Base-by-base conservation (phyloP, 2,329 filamentous ascomycete species). In the Pyrenochaeta sp. region DNA sequence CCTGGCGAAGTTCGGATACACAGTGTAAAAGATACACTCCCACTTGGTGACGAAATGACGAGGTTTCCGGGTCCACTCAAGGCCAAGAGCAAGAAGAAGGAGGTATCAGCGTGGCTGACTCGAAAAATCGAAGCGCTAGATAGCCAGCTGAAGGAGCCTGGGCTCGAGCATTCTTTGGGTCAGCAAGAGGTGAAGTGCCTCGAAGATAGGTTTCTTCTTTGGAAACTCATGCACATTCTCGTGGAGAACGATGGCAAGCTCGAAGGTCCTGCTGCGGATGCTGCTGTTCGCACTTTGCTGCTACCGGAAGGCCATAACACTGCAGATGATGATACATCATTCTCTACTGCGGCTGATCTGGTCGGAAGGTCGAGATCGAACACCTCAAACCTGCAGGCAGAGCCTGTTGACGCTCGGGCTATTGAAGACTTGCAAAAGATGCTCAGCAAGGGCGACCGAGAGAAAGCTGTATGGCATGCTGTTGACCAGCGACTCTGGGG, bases 401-500 rank as follows among this genome's bases (percentile, higher is more conserved):
- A 96, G 47, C 79, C 85, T 4, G 79, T 87, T 2, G 88, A 96
- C 69, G 76, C 84, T 5, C 77, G 81, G 1, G 82, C 85, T 4
- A 76, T 96, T 26, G 85, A 90, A 48, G 80, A 85, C 44, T 79
- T 97, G 32, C 87, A 89, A 19, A 85, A 80, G 31, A 79, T 85
- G 60, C 80, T 99, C 4, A 78, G 96, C 7, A 77, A 83, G 41
- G 94, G 95, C 7, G 87, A 97, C 32, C 84, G 91, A 15, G 91
- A 96, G 63, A 90, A 92, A 57, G 94, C 94, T 4, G 89, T 95
- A 0, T 97, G 93, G 93, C 81, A 88, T 53, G 92, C 94, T 4
- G 93, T 91, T 21, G 94, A 99, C 69, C 91, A 92, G 69, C 85
- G 92, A 35, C 77, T 99, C 3, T 99, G 95, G 95, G 94, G 90